Evolutionary conservation across 768 basidiomycete species (phyloP).

Genomic region (Baorangia bicolor): DNA sequence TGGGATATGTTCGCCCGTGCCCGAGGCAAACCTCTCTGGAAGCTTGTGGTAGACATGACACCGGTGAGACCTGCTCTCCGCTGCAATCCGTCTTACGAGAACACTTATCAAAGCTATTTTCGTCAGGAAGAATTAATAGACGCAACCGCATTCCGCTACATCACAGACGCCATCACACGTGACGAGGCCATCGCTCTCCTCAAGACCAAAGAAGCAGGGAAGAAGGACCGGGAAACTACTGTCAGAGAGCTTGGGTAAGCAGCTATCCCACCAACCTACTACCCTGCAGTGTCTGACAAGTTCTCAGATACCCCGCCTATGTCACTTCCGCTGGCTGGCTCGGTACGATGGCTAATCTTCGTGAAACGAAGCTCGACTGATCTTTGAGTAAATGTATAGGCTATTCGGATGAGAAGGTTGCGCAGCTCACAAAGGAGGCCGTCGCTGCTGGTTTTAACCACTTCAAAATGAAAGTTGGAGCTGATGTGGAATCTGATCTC

Average conservation of each 20-base stretch:
- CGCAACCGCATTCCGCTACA: slow-evolving; percentile 81
- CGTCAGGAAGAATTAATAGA: slow-evolving; percentile 73
- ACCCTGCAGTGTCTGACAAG: neutral
- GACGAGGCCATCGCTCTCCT: slow-evolving; percentile 87
- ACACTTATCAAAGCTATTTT: neutral
- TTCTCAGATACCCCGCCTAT: slow-evolving; percentile 82
- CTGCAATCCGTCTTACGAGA: neutral
- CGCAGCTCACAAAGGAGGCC: slow-evolving; percentile 82
- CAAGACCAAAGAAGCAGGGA: slow-evolving; percentile 70
- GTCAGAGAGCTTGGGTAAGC: slow-evolving; percentile 67
- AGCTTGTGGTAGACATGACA: slow-evolving; percentile 88
- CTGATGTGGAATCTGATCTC: slow-evolving; percentile 75
- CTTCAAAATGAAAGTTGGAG: slow-evolving; percentile 99
- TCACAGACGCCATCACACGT: slow-evolving; percentile 88
- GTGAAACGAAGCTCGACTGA: slow-evolving; percentile 8
- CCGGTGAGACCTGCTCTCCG: slow-evolving; percentile 43
- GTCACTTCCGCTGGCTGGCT: slow-evolving; percentile 94
- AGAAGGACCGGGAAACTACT: slow-evolving; percentile 73
- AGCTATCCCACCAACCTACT: neutral
- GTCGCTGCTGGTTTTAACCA: slow-evolving; percentile 90
- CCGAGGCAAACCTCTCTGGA: slow-evolving; percentile 87
- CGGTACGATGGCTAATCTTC: slow-evolving; percentile 37
- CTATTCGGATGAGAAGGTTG: slow-evolving; percentile 91
- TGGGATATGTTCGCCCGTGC: slow-evolving; percentile 92
- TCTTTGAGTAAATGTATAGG: slow-evolving; percentile 38